phyloP scores from a whole-genome alignment of 169 alveolate genomes.

The Plasmodium falciparum region DNA sequence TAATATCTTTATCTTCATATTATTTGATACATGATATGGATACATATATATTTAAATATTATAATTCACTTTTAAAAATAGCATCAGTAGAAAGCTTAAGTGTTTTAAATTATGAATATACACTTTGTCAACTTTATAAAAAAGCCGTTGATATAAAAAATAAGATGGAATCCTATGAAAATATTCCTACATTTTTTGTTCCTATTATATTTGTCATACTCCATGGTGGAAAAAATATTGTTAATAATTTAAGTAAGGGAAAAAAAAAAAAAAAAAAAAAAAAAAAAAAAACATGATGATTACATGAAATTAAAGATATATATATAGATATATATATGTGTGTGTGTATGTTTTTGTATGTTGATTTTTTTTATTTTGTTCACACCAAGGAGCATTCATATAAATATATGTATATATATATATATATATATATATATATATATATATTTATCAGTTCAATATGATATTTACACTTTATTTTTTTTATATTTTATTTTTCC shows the following conservation, averaged over 20 bases:
- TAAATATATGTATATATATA: background rate
- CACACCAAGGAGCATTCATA: background rate
- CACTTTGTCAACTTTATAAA: conserved; percentile 36
- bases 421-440: background rate
- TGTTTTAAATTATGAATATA: conserved; percentile 37
- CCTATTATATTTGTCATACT: conserved; percentile 46
- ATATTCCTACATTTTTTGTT: conserved; percentile 46
- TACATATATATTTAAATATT: conserved; percentile 40
- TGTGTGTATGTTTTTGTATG: background rate
- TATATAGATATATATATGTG: background rate
- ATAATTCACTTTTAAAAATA: conserved; percentile 43
- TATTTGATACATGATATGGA: conserved; percentile 45
- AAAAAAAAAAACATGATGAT: no score
- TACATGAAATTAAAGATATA: background rate
- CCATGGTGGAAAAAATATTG: conserved; percentile 52
- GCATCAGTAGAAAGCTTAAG: background rate
- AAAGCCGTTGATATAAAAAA: conserved; percentile 33
- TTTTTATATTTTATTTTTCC: background rate
- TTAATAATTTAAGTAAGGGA: conserved; percentile 22
- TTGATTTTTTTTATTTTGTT: background rate
- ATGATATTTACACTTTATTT: background rate
- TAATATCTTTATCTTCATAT: conserved; percentile 40
- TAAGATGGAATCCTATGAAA: conserved; percentile 31
- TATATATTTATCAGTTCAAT: background rate
- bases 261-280: background rate